Evolutionary conservation across 2,329 filamentous ascomycete species (phyloP).

Genomic region (Pseudogymnoascus sp.): DNA sequence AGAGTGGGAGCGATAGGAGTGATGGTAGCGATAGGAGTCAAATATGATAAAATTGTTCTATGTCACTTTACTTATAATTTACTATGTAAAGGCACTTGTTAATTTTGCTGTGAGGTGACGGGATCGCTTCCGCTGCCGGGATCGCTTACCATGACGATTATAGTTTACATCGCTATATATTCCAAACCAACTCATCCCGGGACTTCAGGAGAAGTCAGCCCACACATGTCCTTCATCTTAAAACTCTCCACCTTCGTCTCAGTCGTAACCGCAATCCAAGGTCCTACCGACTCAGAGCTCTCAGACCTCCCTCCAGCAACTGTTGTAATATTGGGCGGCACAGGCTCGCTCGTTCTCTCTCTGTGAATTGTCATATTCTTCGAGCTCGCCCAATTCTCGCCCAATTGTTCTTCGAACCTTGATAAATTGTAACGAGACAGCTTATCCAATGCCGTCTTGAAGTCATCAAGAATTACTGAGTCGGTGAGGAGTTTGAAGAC

Average conservation of each 20-base stretch:
- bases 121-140: too few relatives aligned
- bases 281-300: background rate
- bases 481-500: slow-evolving; percentile 64
- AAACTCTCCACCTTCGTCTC: background rate
- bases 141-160: background rate
- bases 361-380: background rate
- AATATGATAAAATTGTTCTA: too few relatives aligned
- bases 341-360: background rate
- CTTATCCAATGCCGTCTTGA: slow-evolving; percentile 51
- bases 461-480: slow-evolving; percentile 61
- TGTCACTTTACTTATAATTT: too few relatives aligned
- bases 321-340: background rate
- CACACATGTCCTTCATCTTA: background rate
- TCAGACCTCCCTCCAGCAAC: background rate
- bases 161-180: background rate
- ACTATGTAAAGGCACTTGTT: too few relatives aligned
- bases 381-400: background rate
- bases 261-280: background rate
- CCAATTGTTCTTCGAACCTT: slow-evolving; percentile 8
- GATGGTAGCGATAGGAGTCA: too few relatives aligned
- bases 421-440: slow-evolving; percentile 6
- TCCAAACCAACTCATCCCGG: background rate
- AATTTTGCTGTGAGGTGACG: too few relatives aligned
- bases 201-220: background rate
- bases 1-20: too few relatives aligned